phyloP scores from a whole-genome alignment of 2,329 filamentous ascomycete species.

The Ophiostoma piceae region DNA sequence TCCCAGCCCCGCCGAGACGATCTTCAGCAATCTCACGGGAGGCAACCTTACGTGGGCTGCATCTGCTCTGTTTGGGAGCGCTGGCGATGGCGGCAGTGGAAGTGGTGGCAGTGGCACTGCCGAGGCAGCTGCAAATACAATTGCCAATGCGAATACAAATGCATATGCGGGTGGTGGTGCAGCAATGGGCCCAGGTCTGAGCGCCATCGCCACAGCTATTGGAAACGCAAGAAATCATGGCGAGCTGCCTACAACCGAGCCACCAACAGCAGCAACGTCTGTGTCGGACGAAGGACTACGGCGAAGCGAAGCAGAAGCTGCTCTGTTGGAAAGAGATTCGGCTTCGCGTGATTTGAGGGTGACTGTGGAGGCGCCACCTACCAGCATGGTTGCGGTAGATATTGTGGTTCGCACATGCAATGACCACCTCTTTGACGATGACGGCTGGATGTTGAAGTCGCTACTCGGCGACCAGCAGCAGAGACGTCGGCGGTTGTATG shows the following conservation, averaged over 20 bases:
- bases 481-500: constrained; percentile 44
- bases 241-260: constrained; percentile 37
- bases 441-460: constrained; percentile 58
- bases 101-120: constrained; percentile 24
- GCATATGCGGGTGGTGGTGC: constrained; percentile 5
- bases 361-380: not conserved
- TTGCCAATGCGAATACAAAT: not conserved
- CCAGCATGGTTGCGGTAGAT: constrained; percentile 46
- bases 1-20: constrained; percentile 57
- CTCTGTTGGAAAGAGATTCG: constrained; percentile 26
- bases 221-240: constrained; percentile 25
- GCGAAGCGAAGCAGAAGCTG: constrained; percentile 37
- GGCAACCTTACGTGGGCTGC: constrained; percentile 49
- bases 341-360: not conserved
- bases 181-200: not conserved
- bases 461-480: constrained; percentile 45
- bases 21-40: constrained; percentile 51
- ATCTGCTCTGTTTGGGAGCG: constrained; percentile 38
- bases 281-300: constrained; percentile 50
- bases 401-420: constrained; percentile 54
- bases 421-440: constrained; percentile 62
- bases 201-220: not conserved
- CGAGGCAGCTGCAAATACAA: not conserved
- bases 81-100: not conserved
- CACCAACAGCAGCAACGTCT: constrained; percentile 46